phyloP scores from a whole-genome alignment of 1,284 basidiomycete genomes.

The Ustilago esculenta region DNA sequence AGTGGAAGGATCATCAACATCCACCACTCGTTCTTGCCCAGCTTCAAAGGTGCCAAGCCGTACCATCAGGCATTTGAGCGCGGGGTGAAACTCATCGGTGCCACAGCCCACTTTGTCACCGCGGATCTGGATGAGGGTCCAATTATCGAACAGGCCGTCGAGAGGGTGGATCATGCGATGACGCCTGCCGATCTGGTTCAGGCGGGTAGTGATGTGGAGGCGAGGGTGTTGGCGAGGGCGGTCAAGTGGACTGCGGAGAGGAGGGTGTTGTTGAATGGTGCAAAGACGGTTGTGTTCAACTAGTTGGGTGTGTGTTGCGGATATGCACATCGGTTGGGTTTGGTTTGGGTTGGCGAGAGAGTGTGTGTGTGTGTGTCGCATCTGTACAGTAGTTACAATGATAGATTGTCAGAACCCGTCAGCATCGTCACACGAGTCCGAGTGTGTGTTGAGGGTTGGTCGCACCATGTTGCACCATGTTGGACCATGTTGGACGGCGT shows the following conservation, averaged over 20 bases:
- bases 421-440: too few species aligned
- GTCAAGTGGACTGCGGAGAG: constrained; percentile 63
- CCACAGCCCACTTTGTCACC: constrained; percentile 65
- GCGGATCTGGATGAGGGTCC: constrained; percentile 64
- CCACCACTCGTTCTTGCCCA: constrained; percentile 65
- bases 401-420: too few species aligned
- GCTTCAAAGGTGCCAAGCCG: constrained; percentile 64
- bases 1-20: constrained; percentile 64
- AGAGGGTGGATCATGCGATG: constrained; percentile 60
- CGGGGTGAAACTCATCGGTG: constrained; percentile 65
- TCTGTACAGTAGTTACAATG: too few species aligned
- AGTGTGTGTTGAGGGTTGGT: too few species aligned
- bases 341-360: too few species aligned
- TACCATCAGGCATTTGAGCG: constrained; percentile 65
- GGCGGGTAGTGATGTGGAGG: constrained; percentile 61
- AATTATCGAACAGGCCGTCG: constrained; percentile 65
- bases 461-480: too few species aligned
- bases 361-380: too few species aligned
- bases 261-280: constrained; percentile 62
- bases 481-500: too few species aligned
- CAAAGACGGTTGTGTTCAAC: constrained; percentile 65
- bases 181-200: constrained; percentile 55
- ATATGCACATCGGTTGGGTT: too few species aligned
- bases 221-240: constrained; percentile 58
- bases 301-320: constrained; percentile 13